Evolutionary conservation across 2,329 filamentous ascomycete genomes (phyloP).

Genomic region (Zymoseptoria tritici): DNA sequence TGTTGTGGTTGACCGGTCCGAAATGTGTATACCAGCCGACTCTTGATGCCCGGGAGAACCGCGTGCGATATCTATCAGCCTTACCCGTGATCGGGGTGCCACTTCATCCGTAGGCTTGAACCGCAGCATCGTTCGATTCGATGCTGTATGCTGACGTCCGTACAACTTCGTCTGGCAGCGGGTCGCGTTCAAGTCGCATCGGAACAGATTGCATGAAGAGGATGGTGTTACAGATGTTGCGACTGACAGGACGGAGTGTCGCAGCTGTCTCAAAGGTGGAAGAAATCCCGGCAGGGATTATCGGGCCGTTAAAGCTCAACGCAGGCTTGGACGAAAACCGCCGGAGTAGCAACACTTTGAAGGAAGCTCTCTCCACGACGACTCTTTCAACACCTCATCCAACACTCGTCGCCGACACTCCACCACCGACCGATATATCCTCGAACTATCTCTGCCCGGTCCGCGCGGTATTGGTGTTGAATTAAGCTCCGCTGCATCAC

Average conservation of each 20-base stretch:
- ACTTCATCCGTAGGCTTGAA: neutral
- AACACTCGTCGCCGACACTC: neutral
- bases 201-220: neutral
- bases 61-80: neutral
- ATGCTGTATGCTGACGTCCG: too few species aligned
- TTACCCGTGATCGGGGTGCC: neutral
- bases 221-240: neutral
- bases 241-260: neutral
- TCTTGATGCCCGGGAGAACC: neutral
- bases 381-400: neutral
- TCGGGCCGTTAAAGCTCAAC: neutral
- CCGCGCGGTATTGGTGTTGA: neutral
- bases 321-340: neutral
- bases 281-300: neutral
- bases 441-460: neutral
- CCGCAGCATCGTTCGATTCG: too few species aligned
- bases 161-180: too few species aligned
- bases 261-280: neutral
- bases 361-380: neutral
- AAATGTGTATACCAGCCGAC: neutral
- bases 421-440: neutral
- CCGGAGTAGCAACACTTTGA: neutral
- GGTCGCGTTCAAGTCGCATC: neutral
- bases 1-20: too few species aligned
- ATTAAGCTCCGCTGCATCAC: neutral